A percentile compares a stretch with the other conserved stretches of the same genome.
Conservation (phyloP, 495 filamentous ascomycete genomes). For the Podospora comata region DNA sequence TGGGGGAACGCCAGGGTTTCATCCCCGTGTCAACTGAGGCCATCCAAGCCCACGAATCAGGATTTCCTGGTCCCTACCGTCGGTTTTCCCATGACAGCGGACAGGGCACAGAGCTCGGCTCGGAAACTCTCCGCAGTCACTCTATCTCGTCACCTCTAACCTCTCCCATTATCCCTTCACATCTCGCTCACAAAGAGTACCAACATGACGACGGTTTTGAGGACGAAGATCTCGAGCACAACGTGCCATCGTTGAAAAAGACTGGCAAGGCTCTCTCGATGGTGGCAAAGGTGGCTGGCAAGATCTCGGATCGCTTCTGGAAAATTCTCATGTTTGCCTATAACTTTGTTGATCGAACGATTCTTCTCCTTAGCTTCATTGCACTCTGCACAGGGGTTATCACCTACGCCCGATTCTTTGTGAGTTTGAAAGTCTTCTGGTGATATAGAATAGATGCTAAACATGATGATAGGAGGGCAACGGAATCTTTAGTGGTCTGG, state of each 20-base stretch:
- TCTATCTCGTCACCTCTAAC: conserved; percentile 59
- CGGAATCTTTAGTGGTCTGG: conserved; percentile 66
- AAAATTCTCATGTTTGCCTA: conserved; percentile 41
- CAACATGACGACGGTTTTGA: conserved; percentile 45
- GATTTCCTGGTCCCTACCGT: conserved; percentile 45
- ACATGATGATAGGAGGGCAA: conserved; percentile 23
- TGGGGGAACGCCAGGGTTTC: conserved; percentile 51
- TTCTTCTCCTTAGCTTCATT: conserved; percentile 51
- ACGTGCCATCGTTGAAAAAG: conserved; percentile 23
- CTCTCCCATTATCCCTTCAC: conserved; percentile 44
- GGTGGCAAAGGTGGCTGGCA: conserved; percentile 31
- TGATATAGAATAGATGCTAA: conserved; percentile 30
- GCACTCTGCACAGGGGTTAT: conserved; percentile 61
- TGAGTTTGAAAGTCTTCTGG: conserved; percentile 44
- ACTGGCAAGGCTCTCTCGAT: conserved; percentile 26
- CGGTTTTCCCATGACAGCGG: conserved; percentile 85
- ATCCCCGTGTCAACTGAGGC: conserved; percentile 67
- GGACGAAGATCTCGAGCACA: conserved; percentile 30
- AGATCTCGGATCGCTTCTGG: conserved; percentile 45
- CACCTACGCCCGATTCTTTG: conserved; percentile 52
- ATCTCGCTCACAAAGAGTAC: conserved; percentile 50
- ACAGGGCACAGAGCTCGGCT: conserved; percentile 75
- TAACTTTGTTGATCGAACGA: conserved; percentile 45
- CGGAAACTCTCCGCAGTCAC: conserved; percentile 61
- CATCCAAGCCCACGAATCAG: conserved; percentile 57